Percentiles rank a stretch among this genome's conserved stretches.
Evolutionary conservation across 2,329 filamentous ascomycete species (phyloP).

Genomic region (Stagonosporopsis chrysanthemi): DNA sequence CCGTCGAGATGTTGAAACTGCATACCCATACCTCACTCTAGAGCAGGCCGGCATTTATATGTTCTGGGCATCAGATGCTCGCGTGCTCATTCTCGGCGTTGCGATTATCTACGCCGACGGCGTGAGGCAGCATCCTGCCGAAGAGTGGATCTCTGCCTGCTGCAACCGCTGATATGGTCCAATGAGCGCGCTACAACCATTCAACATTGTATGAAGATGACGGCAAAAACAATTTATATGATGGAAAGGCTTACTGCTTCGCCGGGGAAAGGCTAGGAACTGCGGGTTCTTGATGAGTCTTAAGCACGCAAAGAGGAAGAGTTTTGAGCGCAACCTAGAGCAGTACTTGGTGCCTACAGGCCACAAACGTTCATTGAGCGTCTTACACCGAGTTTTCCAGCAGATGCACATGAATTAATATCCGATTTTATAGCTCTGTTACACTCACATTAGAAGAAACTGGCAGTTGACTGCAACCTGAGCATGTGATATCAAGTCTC

Average conservation of each 20-base stretch:
- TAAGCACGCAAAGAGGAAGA: background rate
- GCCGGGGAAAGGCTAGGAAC: background rate
- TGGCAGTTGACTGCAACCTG: too few species aligned
- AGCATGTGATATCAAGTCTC: too few species aligned
- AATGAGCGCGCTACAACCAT: background rate
- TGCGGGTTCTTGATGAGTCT: background rate
- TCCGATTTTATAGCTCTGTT: too few species aligned
- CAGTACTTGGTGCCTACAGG: too few species aligned
- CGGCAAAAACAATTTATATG: background rate
- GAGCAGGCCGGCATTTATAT: background rate
- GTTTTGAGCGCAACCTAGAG: background rate
- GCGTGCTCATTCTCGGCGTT: conserved; percentile 6
- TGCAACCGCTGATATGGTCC: background rate
- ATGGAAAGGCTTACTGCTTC: background rate
- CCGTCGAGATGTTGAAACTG: background rate
- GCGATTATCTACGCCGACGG: conserved; percentile 5
- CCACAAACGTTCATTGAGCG: too few species aligned
- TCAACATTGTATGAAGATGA: background rate
- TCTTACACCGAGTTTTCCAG: background rate
- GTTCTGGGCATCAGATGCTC: background rate
- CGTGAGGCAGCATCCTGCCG: conserved; percentile 8
- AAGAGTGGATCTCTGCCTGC: conserved; percentile 15
- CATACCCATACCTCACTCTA: background rate
- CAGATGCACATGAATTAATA: too few species aligned
- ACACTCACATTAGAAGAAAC: too few species aligned